Base-by-base conservation (phyloP, 2,329 filamentous ascomycete species). In the Nothomitra cinnamomea region DNA sequence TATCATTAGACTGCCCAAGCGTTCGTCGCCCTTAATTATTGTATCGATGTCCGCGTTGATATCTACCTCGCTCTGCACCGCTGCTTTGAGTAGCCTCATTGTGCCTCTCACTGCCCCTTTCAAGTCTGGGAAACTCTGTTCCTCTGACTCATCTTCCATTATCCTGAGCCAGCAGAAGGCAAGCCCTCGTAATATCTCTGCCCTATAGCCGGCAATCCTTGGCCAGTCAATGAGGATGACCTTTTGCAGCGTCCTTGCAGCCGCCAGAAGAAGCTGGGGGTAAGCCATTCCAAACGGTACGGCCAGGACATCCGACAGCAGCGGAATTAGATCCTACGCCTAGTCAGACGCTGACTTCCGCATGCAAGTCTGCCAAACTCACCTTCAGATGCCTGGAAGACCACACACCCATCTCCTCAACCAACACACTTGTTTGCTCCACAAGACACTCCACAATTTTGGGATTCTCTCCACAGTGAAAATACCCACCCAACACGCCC, bases 141-240 rank as follows among this genome's bases (percentile, higher is more conserved):
- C 55, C 45, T n/a, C 53, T 35, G 22, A 49, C 8, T 63, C 58
- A 24, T 69, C 63, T 4, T 72, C 69, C n/a, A 68, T 59, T 15
- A 79, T 60, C 56, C 77, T 77, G 2, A 80, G 63, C 80, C 80
- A 87, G 63, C 79, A 83, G 1, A 78, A 62, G 36, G 75, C 72
- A 1, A 87, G 58, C 0, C 76, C 78, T 58, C 76, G 76, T 47
- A 87, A 64, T 4, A 90, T 67, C 56, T 84, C 79, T 2, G 75
- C 77, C 25, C 77, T 70, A 69, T 85, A 81, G 28, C 69, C 67
- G 51, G 70, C 66, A 3, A 94, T 69, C 3, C 87, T 73, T 10
- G 85, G 83, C 80, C 87, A 88, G 55, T 78, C 79, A 56, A 75
- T 80, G 12, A 73, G 59, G 10, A 94, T 67, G 13, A 83, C 67